Evolutionary conservation across 352 stramenopile genomes (phyloP).

Genomic region (Pythium dissimile): DNA sequence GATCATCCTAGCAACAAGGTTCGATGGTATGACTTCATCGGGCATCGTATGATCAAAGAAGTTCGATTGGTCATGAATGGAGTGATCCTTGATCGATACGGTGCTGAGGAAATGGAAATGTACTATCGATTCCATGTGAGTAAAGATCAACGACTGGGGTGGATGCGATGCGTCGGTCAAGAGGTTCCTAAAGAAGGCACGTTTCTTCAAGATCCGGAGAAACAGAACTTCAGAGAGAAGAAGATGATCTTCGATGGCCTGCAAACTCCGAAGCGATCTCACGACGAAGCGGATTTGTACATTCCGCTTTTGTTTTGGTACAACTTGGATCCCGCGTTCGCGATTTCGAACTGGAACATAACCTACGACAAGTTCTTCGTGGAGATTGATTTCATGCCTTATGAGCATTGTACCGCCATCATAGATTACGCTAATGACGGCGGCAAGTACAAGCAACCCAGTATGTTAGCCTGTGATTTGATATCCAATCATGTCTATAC

Average conservation of each 20-base stretch:
- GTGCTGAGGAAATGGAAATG: slow-evolving; percentile 5
- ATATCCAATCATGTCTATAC: slow-evolving; percentile 7
- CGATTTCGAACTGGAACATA: slow-evolving; percentile 7
- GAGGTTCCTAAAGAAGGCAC: background rate
- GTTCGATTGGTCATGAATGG: background rate
- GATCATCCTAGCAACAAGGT: background rate
- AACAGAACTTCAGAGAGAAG: background rate
- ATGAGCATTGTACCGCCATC: background rate
- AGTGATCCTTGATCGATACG: slow-evolving; percentile 1
- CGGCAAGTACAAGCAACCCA: background rate
- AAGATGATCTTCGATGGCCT: background rate
- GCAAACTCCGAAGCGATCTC: background rate
- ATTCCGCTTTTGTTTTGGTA: slow-evolving; percentile 6
- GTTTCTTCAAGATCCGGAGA: slow-evolving; percentile 5
- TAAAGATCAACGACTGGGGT: background rate
- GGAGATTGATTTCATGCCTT: background rate
- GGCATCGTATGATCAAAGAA: slow-evolving; percentile 3
- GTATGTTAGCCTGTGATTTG: background rate
- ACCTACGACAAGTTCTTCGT: slow-evolving; percentile 5
- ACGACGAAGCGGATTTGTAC: background rate
- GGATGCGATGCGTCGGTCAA: slow-evolving; percentile 5
- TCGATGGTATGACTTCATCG: slow-evolving; percentile 8
- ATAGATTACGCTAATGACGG: slow-evolving; percentile 1
- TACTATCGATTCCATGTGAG: slow-evolving; percentile 7
- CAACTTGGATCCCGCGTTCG: slow-evolving; percentile 1